Base-by-base conservation (phyloP, 257 asterid genomes). In the Capsicum pubescens region DNA sequence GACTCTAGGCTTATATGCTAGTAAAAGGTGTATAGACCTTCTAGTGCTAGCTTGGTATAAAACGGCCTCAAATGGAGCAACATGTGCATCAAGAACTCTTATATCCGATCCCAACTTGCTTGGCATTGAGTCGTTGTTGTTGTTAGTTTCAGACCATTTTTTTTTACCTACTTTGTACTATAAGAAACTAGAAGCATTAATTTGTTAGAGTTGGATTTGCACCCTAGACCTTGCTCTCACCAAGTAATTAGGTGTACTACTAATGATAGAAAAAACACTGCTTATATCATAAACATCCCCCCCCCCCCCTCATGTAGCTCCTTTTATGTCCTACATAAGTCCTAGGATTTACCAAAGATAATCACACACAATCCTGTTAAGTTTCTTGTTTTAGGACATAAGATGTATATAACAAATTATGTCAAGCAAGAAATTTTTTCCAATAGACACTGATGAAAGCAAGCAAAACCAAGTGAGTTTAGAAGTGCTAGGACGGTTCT, bases 311-410 rank as follows among this genome's bases (percentile, higher is more conserved):
- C n/a, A 17, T 26, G 13, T 17, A 44, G 14, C 21, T 0, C 79
- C 58, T 71, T n/a, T 71, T 46, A 71, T 44, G 36, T 44, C 58
- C 58, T n/a, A 69, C 55, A 39, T 42, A 39, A 69, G 55, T 17
- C 15, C 80, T 46, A 2, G n/a, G 39, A 72, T 72, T 42, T 32
- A 16, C 54, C 78, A 44, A 44, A 17, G 57, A 70, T 16, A 70
- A 71, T 26, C 46, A 66, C 11, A 55, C 5, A 5, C 9, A 71
- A 17, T 19, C 36, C 56, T 46, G 36, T 6, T 6, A 48, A 19
- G 42, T 60, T 72, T 48, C 80, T 19, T n/a, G 48, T 19, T 21
- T 72, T 72, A 48, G 80, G 44, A 48, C 42, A 72, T 48, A 72
- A 70, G 13, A 72, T 72, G 58, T 19, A 72, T n/a, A 71, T 9